These are phyloP conservation scores for Hericium rajendrae DNA, from an alignment of 768 basidiomycete species.

Conservation along the genomic window DNA sequence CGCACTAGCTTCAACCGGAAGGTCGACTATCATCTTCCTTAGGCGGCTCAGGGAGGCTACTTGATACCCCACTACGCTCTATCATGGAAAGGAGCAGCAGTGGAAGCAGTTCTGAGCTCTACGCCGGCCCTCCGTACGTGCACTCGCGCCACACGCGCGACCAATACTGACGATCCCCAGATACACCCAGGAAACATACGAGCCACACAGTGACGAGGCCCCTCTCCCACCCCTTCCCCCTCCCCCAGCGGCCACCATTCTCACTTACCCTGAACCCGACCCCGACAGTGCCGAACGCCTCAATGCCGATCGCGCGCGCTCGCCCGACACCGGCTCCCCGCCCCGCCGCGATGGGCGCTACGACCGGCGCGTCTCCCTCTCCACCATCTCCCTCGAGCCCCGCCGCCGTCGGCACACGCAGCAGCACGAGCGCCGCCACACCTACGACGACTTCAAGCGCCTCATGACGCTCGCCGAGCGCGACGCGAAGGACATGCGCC, in stretches of 20 bases:
- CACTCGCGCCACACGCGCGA: not conserved
- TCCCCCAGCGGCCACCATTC: not conserved
- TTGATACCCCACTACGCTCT: no score
- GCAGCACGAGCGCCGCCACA: conserved; percentile 4
- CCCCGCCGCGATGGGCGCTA: not conserved
- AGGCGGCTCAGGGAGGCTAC: no score
- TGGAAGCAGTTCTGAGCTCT: not conserved
- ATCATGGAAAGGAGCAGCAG: not conserved
- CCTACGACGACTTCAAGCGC: conserved; percentile 11
- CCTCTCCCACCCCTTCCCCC: not conserved
- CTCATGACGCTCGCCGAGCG: conserved; percentile 12
- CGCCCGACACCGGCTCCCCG: not conserved
- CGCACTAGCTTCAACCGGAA: no score
- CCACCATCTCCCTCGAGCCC: conserved; percentile 11
- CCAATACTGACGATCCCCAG: not conserved
- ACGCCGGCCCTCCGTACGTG: not conserved
- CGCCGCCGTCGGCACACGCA: conserved; percentile 11
- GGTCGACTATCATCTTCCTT: no score
- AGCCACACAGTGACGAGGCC: not conserved
- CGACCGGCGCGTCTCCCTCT: conserved; percentile 8
- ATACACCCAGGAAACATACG: not conserved
- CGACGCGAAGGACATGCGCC: conserved; percentile 19
- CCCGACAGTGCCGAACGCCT: not conserved
- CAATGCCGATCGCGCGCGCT: not conserved
- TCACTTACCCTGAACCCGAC: not conserved